Conservation (phyloP, 352 stramenopile genomes). For the Phytophthora vignae region DNA sequence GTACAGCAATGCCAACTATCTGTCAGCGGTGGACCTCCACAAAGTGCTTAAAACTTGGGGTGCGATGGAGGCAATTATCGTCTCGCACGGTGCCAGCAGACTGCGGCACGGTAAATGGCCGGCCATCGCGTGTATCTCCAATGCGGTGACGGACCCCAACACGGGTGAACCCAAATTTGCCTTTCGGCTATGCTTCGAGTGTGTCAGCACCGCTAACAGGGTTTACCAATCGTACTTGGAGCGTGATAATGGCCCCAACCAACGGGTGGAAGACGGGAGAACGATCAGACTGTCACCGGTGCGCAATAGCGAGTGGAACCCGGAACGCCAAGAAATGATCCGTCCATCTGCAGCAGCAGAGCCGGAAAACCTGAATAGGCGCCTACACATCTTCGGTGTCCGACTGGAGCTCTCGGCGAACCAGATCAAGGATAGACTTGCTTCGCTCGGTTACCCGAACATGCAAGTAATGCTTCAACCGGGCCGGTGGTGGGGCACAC, state of each 20-base stretch:
- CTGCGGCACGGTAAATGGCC: conserved; percentile 6
- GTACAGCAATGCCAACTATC: conserved; percentile 9
- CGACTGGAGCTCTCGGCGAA: neutral
- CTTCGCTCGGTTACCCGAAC: neutral
- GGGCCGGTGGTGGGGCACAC: neutral
- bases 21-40: neutral
- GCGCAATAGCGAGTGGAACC: neutral
- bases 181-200: conserved; percentile 12
- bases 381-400: conserved; percentile 7
- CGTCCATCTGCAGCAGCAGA: neutral
- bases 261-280: neutral
- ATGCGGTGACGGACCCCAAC: neutral
- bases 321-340: neutral
- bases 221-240: conserved; percentile 1
- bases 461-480: neutral
- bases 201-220: neutral
- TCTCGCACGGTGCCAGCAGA: conserved; percentile 5
- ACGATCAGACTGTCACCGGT: conserved; percentile 4
- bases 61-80: neutral
- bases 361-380: neutral
- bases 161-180: neutral
- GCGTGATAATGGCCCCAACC: no score
- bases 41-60: neutral
- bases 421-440: neutral
- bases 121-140: conserved; percentile 3